A percentile compares a stretch with the other conserved stretches of the same genome.
Conservation (phyloP, 192 early-diverging fungal genomes). For the Borealophlyctis nickersoniae region DNA sequence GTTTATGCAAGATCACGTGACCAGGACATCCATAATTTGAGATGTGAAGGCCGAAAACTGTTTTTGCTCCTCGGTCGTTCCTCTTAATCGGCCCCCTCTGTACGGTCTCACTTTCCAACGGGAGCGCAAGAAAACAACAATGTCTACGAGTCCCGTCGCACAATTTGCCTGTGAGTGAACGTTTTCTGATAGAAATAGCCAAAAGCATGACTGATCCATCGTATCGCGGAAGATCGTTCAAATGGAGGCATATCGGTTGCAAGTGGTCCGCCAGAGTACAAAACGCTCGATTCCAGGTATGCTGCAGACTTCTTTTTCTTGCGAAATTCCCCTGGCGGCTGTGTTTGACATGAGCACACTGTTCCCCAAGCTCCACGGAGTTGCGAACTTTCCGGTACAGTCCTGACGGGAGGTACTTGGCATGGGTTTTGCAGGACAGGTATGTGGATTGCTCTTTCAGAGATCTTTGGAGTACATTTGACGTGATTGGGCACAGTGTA, state of each 20-base stretch:
- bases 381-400: conserved; percentile 25
- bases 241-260: conserved; percentile 20
- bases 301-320: not conserved
- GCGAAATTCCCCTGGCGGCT: not conserved
- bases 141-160: too few relatives aligned
- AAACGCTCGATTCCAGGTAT: conserved; percentile 19
- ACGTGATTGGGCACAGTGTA: conserved; percentile 42
- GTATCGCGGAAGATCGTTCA: conserved; percentile 11
- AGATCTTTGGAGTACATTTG: not conserved
- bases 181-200: not conserved
- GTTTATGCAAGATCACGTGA: too few relatives aligned
- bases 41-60: too few relatives aligned
- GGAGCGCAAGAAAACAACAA: too few relatives aligned
- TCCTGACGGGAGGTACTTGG: conserved; percentile 25
- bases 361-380: not conserved
- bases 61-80: too few relatives aligned
- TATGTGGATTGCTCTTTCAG: not conserved
- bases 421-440: conserved; percentile 23
- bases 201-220: conserved; percentile 1
- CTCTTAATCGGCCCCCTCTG: too few relatives aligned
- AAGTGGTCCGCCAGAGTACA: conserved; percentile 17
- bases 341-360: not conserved
- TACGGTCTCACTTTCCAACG: too few relatives aligned
- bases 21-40: too few relatives aligned
- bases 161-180: conserved; percentile 18